Percentiles rank a stretch among this genome's conserved stretches.
Evolutionary conservation across 306 rosid species (phyloP).

Genomic region (Vigna mungo): DNA sequence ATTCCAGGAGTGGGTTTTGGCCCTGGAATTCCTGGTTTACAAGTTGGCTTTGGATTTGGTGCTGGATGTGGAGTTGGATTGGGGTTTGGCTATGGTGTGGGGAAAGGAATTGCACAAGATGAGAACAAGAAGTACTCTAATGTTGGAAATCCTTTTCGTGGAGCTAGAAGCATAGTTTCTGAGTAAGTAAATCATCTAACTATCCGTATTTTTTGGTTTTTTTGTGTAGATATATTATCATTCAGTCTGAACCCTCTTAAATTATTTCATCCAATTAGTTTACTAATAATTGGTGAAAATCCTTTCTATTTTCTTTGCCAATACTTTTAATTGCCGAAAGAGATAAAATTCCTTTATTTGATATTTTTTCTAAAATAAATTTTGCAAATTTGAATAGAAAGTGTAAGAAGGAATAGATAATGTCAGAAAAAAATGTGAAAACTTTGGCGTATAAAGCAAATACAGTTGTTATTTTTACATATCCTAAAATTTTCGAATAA

Average conservation of each 20-base stretch:
- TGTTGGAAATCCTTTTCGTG: constrained; percentile 61
- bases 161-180: constrained; percentile 49
- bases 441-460: background rate
- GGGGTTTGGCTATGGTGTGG: constrained; percentile 94
- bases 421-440: background rate
- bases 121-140: constrained; percentile 69
- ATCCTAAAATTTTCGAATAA: background rate
- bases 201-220: constrained; percentile 5
- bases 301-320: background rate
- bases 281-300: background rate
- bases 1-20: constrained; percentile 84
- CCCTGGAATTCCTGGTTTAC: constrained; percentile 90
- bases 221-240: constrained; percentile 19
- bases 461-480: background rate
- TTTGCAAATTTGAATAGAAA: background rate
- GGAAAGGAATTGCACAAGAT: constrained; percentile 85
- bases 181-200: constrained; percentile 61
- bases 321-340: constrained; percentile 5
- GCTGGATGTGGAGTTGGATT: constrained; percentile 92
- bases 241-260: background rate
- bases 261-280: background rate
- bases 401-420: background rate
- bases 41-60: constrained; percentile 83
- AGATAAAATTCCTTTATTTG: constrained; percentile 28
- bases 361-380: background rate